These are phyloP conservation scores for Conringia planisiliqua DNA, from an alignment of 345 rosid species.

Conservation along the genomic window DNA sequence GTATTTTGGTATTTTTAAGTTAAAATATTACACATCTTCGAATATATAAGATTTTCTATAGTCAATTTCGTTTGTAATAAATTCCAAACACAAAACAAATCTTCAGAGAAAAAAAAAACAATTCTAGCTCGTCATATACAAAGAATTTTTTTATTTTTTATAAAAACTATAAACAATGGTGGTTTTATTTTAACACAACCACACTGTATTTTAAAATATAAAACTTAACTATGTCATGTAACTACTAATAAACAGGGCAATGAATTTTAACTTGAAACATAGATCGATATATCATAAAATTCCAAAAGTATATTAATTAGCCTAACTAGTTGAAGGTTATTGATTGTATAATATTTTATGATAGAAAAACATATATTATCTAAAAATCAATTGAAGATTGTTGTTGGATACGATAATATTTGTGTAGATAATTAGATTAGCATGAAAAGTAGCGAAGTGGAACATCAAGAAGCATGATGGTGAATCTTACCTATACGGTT, in stretches of 20 bases:
- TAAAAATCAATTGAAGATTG: neutral
- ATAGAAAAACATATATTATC: neutral
- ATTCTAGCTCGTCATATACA: neutral
- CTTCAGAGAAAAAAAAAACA: neutral
- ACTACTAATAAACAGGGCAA: neutral
- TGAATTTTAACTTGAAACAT: neutral
- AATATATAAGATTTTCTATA: neutral
- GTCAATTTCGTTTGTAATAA: neutral
- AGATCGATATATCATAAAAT: neutral
- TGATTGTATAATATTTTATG: neutral
- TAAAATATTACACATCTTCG: neutral
- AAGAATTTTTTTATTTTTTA: neutral
- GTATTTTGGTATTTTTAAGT: neutral
- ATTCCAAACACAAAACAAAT: neutral
- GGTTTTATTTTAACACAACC: neutral
- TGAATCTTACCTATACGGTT: slow-evolving; percentile 33
- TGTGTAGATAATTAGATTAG: slow-evolving; percentile 19
- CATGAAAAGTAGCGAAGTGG: slow-evolving; percentile 26
- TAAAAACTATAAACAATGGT: neutral
- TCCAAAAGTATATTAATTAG: neutral
- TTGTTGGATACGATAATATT: slow-evolving; percentile 10
- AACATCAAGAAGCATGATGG: slow-evolving; percentile 18
- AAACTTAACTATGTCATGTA: neutral
- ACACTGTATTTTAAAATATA: neutral
- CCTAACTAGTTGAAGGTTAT: neutral